These are phyloP conservation scores for Strombidium stylifer DNA, from an alignment of 73 alveolate genomes.

Conservation along the genomic window DNA sequence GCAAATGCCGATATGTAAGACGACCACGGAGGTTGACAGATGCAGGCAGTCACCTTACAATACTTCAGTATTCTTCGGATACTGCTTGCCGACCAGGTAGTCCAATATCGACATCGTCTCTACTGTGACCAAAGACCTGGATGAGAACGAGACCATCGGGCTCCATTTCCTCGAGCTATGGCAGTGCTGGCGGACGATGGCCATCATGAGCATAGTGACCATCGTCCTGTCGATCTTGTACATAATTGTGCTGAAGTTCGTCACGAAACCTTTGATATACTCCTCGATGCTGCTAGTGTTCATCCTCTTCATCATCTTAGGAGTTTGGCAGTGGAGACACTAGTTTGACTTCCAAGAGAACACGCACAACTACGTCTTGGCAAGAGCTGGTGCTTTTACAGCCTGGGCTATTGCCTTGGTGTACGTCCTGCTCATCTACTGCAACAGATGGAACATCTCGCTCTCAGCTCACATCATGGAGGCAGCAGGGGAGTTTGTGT, in stretches of 20 bases:
- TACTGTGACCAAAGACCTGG: background rate
- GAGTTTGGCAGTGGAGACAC: constrained; percentile 21
- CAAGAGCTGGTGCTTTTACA: constrained; percentile 42
- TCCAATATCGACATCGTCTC: background rate
- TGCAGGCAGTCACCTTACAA: too few relatives aligned
- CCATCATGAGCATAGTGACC: constrained; percentile 43
- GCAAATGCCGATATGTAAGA: constrained; percentile 2
- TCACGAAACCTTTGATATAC: constrained; percentile 61
- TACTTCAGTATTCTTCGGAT: constrained; percentile 4
- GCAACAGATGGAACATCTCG: constrained; percentile 90
- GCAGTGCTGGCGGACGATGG: constrained; percentile 57
- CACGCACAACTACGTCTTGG: constrained; percentile 8
- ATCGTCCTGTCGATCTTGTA: constrained; percentile 41
- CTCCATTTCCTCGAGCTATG: constrained; percentile 53
- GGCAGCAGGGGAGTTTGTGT: constrained; percentile 88
- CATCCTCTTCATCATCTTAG: constrained; percentile 37
- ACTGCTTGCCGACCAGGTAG: constrained; percentile 9
- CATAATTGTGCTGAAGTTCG: constrained; percentile 45
- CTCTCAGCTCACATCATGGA: constrained; percentile 91
- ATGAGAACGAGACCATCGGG: constrained; percentile 32
- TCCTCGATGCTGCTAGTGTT: constrained; percentile 34
- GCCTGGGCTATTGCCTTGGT: constrained; percentile 60
- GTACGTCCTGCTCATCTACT: constrained; percentile 64
- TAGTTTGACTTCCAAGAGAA: constrained; percentile 1
- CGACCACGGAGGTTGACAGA: background rate